Conservation (phyloP, 2,329 filamentous ascomycete species). For the Tolypocladium tundrense region DNA sequence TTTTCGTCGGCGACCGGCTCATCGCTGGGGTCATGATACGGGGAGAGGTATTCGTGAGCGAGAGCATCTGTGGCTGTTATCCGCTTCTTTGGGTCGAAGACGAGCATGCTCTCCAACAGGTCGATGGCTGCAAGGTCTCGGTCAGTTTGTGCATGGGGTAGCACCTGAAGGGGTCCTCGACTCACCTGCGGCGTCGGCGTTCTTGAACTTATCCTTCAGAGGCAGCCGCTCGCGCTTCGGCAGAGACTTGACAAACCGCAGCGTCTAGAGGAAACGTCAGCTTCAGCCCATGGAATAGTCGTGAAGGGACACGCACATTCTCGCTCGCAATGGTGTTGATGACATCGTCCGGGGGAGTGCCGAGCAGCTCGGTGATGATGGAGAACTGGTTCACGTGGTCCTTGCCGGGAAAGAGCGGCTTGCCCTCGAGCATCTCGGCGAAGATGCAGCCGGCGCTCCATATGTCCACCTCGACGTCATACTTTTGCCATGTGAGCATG, state of each 20-base stretch:
- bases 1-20: constrained; percentile 94
- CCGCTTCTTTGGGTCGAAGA: constrained; percentile 96
- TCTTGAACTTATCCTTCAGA: constrained; percentile 83
- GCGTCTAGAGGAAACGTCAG: constrained; percentile 48
- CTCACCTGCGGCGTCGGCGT: constrained; percentile 76
- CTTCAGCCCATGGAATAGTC: background rate
- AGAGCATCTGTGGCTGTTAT: constrained; percentile 80
- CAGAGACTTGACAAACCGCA: constrained; percentile 94
- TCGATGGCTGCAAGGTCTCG: constrained; percentile 58
- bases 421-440: constrained; percentile 97
- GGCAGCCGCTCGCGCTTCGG: constrained; percentile 90
- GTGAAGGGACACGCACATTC: constrained; percentile 54
- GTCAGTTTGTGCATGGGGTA: background rate
- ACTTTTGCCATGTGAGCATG: constrained; percentile 99
- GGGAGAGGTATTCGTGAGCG: constrained; percentile 84
- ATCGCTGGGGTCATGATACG: constrained; percentile 95
- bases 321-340: constrained; percentile 98
- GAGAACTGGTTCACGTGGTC: constrained; percentile 99
- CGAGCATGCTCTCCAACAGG: constrained; percentile 90
- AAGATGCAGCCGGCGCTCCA: constrained; percentile 99
- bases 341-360: constrained; percentile 94
- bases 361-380: constrained; percentile 95
- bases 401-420: constrained; percentile 96
- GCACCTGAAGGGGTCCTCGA: background rate
- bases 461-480: constrained; percentile 97